Conservation (phyloP, 495 filamentous ascomycete species). For the Pseudotulostoma volvatum region DNA sequence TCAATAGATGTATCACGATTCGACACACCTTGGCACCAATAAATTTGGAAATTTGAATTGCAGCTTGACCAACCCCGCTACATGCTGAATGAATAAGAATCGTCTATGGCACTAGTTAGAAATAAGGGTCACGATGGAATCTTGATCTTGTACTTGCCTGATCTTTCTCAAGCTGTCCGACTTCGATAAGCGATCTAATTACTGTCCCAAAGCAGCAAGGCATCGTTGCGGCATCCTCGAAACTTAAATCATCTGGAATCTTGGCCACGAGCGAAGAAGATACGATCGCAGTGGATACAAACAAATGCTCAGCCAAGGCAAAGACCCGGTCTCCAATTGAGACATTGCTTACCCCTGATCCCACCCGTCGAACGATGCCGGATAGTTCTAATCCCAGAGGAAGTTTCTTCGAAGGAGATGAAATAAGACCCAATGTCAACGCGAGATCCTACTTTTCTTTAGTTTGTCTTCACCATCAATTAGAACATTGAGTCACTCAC, state of each 20-base stretch:
- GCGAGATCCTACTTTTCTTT: too few relatives aligned
- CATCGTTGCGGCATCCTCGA: conserved; percentile 19
- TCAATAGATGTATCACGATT: conserved; percentile 6
- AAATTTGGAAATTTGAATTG: conserved; percentile 9
- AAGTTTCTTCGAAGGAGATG: too few relatives aligned
- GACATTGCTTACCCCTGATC: conserved; percentile 17
- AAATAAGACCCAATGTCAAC: too few relatives aligned
- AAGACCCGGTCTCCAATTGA: conserved; percentile 24
- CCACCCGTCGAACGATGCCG: conserved; percentile 26
- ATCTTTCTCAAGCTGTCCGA: conserved; percentile 8
- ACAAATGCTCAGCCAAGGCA: conserved; percentile 1
- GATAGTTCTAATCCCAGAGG: conserved; percentile 9
- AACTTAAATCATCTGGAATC: conserved; percentile 13
- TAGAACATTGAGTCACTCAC: not conserved
- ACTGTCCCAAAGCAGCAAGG: conserved; percentile 14
- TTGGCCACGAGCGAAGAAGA: conserved; percentile 5
- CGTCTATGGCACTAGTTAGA: conserved; percentile 6
- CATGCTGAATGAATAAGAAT: conserved; percentile 17
- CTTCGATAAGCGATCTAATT: conserved; percentile 10
- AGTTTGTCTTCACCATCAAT: not conserved
- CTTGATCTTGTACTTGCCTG: conserved; percentile 6
- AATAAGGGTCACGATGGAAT: conserved; percentile 1
- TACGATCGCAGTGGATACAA: not conserved
- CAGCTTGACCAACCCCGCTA: conserved; percentile 13
- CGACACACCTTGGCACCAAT: conserved; percentile 9